Evolutionary conservation across 2,329 filamentous ascomycete genomes (phyloP), one percentile per base, ranked within the genome.

Genomic region (Xenoacremonium recifei): DNA sequence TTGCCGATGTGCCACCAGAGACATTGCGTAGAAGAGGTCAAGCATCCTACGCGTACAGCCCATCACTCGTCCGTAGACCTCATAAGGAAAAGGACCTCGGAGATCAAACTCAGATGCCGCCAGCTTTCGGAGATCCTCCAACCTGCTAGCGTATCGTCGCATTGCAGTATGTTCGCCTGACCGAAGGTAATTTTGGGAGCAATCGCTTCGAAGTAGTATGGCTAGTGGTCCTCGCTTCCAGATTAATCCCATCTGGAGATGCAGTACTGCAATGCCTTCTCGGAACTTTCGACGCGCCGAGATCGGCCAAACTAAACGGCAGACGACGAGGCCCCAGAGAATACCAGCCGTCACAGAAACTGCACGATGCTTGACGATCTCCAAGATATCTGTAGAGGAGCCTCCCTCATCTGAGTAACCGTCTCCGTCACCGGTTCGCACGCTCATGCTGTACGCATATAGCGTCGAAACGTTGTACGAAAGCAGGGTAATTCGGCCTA

Each of bases 381-480:
- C 84, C 47, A 84, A 79, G 41, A 99, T 96, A 18, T 91, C 77
- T 0, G 92, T 93, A 41, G 85, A 79, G 3, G 82, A 73, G 1
- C 89, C 90, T 3, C 89, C 89, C 62, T 96, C 90, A 50, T 95
- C 89, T 30, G 92, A 88, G 41, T 92, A 81, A 38, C 87, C 82
- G 27, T 89, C 49, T 3, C 53, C 43, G 0, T 35, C 83, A 4
- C 85, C 81, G 34, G 95, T 89, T 41, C 80, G 80, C 46, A 88
- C 82, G 0, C 86, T 85, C 2, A 97, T 75, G 39, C 87, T 92
- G 65, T 97, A 99, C 2, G 91, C 89, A 61, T 99, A 97, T 1
- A 99, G 75, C 2, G 89, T 89, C 5, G 89, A 92, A 25, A 99
- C 83, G 58, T 99, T 99, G 72, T 97, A 99, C 0, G 92, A 95